Conservation (phyloP, 208 protist genomes). For the Trypanosoma rangeli region DNA sequence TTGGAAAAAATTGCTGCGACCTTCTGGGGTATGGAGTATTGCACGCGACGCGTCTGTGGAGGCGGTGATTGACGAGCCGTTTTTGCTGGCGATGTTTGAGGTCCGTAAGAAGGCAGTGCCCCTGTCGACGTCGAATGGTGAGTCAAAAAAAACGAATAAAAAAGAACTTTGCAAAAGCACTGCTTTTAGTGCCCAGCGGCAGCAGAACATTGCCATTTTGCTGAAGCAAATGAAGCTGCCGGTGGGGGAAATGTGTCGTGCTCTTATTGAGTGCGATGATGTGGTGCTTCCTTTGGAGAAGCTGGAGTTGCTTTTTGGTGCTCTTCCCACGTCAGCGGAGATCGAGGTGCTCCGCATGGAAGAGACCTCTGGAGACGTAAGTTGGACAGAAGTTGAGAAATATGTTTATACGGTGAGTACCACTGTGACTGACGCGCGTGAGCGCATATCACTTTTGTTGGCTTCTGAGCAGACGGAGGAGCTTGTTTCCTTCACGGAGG, state of each 20-base stretch:
- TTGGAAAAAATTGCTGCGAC: slow-evolving; percentile 69
- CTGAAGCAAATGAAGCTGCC: slow-evolving; percentile 65
- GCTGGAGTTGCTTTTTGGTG: slow-evolving; percentile 40
- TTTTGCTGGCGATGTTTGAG: slow-evolving; percentile 61
- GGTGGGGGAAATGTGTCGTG: slow-evolving; percentile 43
- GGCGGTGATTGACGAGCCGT: slow-evolving; percentile 52
- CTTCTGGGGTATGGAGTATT: slow-evolving; percentile 63
- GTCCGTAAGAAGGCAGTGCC: slow-evolving; percentile 35
- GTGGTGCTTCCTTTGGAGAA: slow-evolving; percentile 41
- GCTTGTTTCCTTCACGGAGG: slow-evolving; percentile 33
- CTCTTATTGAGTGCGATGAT: slow-evolving; percentile 57
- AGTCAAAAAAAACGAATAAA: slow-evolving; percentile 21
- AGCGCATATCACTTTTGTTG: slow-evolving; percentile 72
- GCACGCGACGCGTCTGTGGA: slow-evolving; percentile 25
- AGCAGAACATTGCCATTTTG: slow-evolving; percentile 78
- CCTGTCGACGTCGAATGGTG: slow-evolving; percentile 11
- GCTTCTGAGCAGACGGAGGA: slow-evolving; percentile 54
- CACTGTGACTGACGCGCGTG: slow-evolving; percentile 55
- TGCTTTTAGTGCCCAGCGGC: slow-evolving; percentile 54
- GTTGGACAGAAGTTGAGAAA: slow-evolving; percentile 65
- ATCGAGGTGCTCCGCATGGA: slow-evolving; percentile 44
- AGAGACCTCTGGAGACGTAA: slow-evolving; percentile 36
- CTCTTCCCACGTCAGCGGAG: slow-evolving; percentile 57
- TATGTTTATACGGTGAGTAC: slow-evolving; percentile 57
- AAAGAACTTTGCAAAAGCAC: slow-evolving; percentile 31